phyloP scores from a whole-genome alignment of 257 asterid genomes.

The Solanum boliviense region DNA sequence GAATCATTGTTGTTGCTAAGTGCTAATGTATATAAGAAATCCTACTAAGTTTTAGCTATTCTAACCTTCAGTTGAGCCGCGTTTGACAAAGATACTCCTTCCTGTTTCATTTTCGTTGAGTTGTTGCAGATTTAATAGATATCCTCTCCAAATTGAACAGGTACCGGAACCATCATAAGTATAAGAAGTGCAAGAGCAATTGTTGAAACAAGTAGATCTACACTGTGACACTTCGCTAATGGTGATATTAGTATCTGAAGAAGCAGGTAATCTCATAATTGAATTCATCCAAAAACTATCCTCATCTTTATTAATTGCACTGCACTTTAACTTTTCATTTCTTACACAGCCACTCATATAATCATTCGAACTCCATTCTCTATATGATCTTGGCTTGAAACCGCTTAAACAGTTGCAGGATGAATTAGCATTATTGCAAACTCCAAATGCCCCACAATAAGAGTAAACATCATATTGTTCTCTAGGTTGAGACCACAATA shows the following conservation, averaged over 20 bases:
- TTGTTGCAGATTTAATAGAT: background rate
- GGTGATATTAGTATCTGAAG: background rate
- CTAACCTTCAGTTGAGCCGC: background rate
- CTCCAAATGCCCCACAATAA: constrained; percentile 27
- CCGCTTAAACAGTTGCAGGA: constrained; percentile 28
- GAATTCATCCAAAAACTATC: background rate
- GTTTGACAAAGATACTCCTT: background rate
- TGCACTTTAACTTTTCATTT: background rate
- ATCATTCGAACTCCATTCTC: constrained; percentile 23
- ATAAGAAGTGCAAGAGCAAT: constrained; percentile 5
- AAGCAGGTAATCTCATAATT: background rate
- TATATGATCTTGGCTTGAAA: background rate
- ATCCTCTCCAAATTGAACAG: background rate
- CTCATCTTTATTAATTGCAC: background rate
- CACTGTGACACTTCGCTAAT: background rate
- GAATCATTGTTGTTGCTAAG: background rate
- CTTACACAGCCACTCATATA: constrained; percentile 30
- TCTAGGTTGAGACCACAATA: constrained; percentile 30
- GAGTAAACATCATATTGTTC: constrained; percentile 27
- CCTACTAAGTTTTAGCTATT: background rate
- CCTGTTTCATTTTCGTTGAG: background rate
- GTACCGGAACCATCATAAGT: background rate
- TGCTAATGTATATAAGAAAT: background rate
- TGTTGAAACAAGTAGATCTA: background rate
- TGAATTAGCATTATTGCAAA: constrained; percentile 11